Evolutionary conservation across 768 basidiomycete genomes (phyloP).

Genomic region (Filobasidium floriforme): DNA sequence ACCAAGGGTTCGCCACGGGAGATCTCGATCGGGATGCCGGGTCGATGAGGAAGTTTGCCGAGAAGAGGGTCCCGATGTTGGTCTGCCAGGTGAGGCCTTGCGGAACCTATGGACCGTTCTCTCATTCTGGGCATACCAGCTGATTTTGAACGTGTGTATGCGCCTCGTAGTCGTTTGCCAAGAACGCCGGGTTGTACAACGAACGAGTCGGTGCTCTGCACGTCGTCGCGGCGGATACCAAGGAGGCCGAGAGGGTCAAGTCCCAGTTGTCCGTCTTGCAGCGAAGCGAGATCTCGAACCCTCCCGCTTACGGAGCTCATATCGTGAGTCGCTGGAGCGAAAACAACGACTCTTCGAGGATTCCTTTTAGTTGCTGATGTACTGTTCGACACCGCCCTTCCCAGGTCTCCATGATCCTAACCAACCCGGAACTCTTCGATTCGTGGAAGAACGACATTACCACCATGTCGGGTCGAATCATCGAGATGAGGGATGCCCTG

Average conservation of each 20-base stretch:
- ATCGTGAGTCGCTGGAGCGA: too few relatives aligned
- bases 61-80: conserved; percentile 25
- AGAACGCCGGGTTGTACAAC: conserved; percentile 90
- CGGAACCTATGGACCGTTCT: not conserved
- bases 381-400: too few relatives aligned
- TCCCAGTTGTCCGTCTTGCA: conserved; percentile 58
- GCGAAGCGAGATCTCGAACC: conserved; percentile 51
- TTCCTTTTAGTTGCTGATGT: too few relatives aligned
- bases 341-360: too few relatives aligned
- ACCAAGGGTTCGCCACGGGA: conserved; percentile 94
- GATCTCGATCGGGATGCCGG: conserved; percentile 47
- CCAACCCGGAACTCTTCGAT: conserved; percentile 26
- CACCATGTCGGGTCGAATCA: conserved; percentile 84
- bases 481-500: conserved; percentile 73
- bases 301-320: conserved; percentile 82
- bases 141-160: not conserved
- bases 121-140: not conserved
- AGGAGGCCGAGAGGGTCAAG: conserved; percentile 53
- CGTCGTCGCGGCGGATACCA: conserved; percentile 57
- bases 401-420: conserved; percentile 28
- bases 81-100: conserved; percentile 27
- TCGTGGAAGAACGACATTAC: conserved; percentile 56
- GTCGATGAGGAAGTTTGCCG: conserved; percentile 25
- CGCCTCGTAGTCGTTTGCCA: conserved; percentile 44
- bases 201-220: conserved; percentile 94